phyloP scores from a whole-genome alignment of 805 yeast species.

The Candida methanosorbosa region DNA sequence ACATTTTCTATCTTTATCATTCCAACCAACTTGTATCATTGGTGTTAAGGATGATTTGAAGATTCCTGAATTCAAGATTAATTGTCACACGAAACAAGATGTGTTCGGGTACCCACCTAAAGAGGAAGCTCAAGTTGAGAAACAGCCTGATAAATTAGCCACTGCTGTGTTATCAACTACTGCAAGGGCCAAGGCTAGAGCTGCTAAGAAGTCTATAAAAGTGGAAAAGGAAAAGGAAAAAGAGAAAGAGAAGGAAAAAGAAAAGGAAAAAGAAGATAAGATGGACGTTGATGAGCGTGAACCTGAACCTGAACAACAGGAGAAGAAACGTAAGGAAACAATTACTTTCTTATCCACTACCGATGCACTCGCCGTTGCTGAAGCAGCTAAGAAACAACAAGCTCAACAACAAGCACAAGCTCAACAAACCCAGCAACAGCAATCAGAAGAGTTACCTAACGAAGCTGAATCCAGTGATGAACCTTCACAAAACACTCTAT shows the following conservation, averaged over 20 bases:
- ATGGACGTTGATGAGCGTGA: constrained; percentile 30
- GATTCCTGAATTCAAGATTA: constrained; percentile 75
- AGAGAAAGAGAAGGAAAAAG: constrained; percentile 15
- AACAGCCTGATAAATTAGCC: constrained; percentile 80
- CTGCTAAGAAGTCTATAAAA: constrained; percentile 47
- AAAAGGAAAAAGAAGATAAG: constrained; percentile 20
- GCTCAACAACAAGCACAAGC: constrained; percentile 1
- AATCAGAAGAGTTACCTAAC: neutral
- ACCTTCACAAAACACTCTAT: constrained; percentile 28
- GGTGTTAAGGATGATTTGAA: constrained; percentile 82
- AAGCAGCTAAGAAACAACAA: neutral
- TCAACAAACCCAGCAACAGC: constrained; percentile 3
- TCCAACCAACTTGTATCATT: constrained; percentile 83
- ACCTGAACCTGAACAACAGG: constrained; percentile 11
- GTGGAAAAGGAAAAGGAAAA: constrained; percentile 38
- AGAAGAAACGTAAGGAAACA: constrained; percentile 12
- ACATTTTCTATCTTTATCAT: constrained; percentile 85
- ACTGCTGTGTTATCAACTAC: constrained; percentile 95
- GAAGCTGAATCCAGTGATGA: constrained; percentile 26
- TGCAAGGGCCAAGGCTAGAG: constrained; percentile 88
- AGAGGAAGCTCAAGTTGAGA: constrained; percentile 67
- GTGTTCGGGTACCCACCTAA: constrained; percentile 87
- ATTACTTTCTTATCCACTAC: neutral
- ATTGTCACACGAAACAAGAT: constrained; percentile 74
- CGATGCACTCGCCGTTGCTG: neutral